Conservation (phyloP, 345 rosid species). For the Geranium rotundifolium region DNA sequence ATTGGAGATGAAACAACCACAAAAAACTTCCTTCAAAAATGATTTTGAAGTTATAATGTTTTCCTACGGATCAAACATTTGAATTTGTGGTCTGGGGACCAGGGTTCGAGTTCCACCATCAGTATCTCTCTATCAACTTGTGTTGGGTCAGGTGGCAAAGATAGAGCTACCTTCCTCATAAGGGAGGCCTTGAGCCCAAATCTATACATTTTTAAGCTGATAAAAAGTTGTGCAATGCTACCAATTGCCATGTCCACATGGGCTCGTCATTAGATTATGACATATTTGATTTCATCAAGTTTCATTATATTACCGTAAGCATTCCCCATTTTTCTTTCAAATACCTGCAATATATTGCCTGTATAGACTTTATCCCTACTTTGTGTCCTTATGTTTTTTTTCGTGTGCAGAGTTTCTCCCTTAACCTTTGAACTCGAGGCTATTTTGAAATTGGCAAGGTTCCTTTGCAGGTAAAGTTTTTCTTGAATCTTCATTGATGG, state of each 20-base stretch:
- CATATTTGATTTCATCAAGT: neutral
- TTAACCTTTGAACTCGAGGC: constrained; percentile 98
- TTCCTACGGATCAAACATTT: neutral
- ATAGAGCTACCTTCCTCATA: no score
- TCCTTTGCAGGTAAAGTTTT: constrained; percentile 71
- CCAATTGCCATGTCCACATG: neutral
- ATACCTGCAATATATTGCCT: neutral
- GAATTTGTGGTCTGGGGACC: no score
- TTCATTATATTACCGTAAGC: neutral
- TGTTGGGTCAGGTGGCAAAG: no score
- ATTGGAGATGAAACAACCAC: neutral
- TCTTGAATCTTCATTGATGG: neutral
- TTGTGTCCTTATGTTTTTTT: neutral
- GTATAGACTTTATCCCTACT: neutral
- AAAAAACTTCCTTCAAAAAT: neutral
- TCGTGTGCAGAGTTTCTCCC: constrained; percentile 78
- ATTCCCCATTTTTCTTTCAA: neutral
- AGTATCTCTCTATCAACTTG: no score
- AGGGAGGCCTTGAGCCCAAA: no score
- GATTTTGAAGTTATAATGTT: neutral
- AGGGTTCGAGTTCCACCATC: no score
- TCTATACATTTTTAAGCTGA: no score
- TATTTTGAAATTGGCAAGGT: constrained; percentile 84
- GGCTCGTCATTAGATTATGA: neutral
- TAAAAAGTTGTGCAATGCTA: neutral